These are phyloP conservation scores for Tolypocladium cylindrosporum DNA, from an alignment of 2,329 filamentous ascomycete genomes.

Conservation along the genomic window DNA sequence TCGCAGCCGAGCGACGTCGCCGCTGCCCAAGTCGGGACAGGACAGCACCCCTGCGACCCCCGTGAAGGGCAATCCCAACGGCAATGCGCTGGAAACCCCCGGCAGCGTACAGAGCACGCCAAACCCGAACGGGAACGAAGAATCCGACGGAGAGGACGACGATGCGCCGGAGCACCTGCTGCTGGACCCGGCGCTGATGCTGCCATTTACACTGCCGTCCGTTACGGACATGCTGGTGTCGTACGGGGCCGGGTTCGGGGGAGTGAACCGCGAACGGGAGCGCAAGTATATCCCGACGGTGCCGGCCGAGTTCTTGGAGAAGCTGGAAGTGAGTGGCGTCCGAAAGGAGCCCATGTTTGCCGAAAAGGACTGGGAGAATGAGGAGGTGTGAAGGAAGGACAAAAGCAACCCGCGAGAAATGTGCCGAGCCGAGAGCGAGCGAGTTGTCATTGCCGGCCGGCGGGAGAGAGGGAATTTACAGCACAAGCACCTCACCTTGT, in stretches of 20 bases:
- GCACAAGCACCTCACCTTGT: not conserved
- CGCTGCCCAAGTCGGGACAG: slow-evolving; percentile 20
- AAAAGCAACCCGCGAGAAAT: not conserved
- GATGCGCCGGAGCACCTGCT: slow-evolving; percentile 67
- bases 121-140: slow-evolving; percentile 20
- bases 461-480: not conserved
- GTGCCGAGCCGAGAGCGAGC: not conserved
- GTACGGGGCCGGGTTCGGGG: slow-evolving; percentile 90
- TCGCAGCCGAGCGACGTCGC: slow-evolving; percentile 36
- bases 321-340: slow-evolving; percentile 58
- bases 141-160: slow-evolving; percentile 41
- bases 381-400: slow-evolving; percentile 36
- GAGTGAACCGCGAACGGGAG: slow-evolving; percentile 81
- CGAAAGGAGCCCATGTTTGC: slow-evolving; percentile 46
- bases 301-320: slow-evolving; percentile 83
- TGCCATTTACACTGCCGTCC: slow-evolving; percentile 90
- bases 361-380: slow-evolving; percentile 58
- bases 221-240: slow-evolving; percentile 96
- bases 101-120: slow-evolving; percentile 31
- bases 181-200: slow-evolving; percentile 80
- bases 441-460: not conserved
- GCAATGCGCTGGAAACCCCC: slow-evolving; percentile 31
- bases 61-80: slow-evolving; percentile 26
- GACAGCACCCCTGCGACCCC: slow-evolving; percentile 36
- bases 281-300: slow-evolving; percentile 94